phyloP scores from a whole-genome alignment of 1,284 basidiomycete genomes.

The Sanghuangporus baumii region DNA sequence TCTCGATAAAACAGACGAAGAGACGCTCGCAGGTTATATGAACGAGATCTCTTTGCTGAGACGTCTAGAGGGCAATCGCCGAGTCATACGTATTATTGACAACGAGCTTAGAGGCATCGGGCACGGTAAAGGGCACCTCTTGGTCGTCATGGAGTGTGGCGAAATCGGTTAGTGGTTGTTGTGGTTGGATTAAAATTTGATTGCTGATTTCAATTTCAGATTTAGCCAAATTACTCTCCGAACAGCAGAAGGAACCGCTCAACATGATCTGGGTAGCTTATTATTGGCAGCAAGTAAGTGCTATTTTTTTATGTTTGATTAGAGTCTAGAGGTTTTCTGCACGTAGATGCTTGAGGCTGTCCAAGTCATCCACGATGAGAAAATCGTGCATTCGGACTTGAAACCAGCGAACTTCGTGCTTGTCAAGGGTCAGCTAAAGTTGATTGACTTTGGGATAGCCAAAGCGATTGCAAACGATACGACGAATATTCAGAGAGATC shows the following conservation, averaged over 20 bases:
- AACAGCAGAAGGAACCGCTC: constrained; percentile 75
- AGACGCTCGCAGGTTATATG: constrained; percentile 88
- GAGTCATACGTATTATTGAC: constrained; percentile 87
- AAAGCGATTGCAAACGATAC: constrained; percentile 97
- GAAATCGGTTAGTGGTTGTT: constrained; percentile 55
- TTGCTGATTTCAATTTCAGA: constrained; percentile 33
- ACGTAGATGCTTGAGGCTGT: constrained; percentile 87
- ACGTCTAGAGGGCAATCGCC: constrained; percentile 79
- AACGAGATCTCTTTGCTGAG: constrained; percentile 90
- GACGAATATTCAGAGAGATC: constrained; percentile 92
- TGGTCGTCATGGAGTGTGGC: constrained; percentile 92
- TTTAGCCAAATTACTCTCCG: constrained; percentile 74
- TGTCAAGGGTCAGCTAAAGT: constrained; percentile 87
- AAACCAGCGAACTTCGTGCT: constrained; percentile 97
- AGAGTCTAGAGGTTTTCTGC: constrained; percentile 8
- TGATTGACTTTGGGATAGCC: constrained; percentile 96
- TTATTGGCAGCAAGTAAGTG: constrained; percentile 86
- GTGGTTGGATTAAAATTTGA: neutral
- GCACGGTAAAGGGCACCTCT: constrained; percentile 59
- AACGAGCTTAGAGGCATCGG: constrained; percentile 65
- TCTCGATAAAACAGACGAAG: constrained; percentile 78
- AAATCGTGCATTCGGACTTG: constrained; percentile 94
- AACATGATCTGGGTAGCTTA: constrained; percentile 91
- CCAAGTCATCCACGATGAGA: constrained; percentile 92
- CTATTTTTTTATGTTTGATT: neutral